Conservation (phyloP, 2,329 filamentous ascomycete species). For the Aspergillus quadrilineatus region DNA sequence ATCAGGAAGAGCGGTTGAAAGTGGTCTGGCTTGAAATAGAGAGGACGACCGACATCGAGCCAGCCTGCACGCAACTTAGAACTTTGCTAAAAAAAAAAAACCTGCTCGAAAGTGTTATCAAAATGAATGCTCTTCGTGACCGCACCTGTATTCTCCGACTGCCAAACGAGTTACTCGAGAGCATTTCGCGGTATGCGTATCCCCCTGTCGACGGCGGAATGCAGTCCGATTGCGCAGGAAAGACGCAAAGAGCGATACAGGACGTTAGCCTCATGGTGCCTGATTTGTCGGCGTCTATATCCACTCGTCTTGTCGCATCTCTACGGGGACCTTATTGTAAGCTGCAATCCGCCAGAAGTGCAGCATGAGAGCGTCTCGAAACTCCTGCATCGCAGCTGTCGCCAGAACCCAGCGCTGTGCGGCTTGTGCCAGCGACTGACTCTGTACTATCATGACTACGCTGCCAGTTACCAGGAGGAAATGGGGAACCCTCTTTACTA, state of each 20-base stretch:
- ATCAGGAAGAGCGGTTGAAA: too few species aligned
- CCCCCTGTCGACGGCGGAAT: background rate
- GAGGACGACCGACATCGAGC: too few species aligned
- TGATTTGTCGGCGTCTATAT: background rate
- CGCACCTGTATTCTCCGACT: background rate
- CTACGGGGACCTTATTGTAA: background rate
- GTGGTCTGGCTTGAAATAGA: too few species aligned
- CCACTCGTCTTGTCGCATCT: background rate
- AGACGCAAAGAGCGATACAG: too few species aligned
- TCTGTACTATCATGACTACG: background rate
- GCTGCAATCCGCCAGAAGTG: background rate
- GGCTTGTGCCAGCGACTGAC: background rate
- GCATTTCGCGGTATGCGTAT: background rate
- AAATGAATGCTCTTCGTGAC: background rate
- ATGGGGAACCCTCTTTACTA: background rate
- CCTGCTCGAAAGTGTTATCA: too few species aligned
- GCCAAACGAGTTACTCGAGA: background rate
- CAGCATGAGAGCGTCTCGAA: background rate
- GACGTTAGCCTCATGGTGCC: too few species aligned
- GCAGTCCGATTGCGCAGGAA: too few species aligned
- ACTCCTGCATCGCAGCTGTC: constrained; percentile 1
- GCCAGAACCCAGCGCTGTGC: background rate
- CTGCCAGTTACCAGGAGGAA: background rate
- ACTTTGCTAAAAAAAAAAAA: too few species aligned
- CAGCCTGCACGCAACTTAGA: too few species aligned